These are phyloP conservation scores for Wickerhamomyces mucosus DNA, from an alignment of 805 yeast genomes.

Conservation along the genomic window DNA sequence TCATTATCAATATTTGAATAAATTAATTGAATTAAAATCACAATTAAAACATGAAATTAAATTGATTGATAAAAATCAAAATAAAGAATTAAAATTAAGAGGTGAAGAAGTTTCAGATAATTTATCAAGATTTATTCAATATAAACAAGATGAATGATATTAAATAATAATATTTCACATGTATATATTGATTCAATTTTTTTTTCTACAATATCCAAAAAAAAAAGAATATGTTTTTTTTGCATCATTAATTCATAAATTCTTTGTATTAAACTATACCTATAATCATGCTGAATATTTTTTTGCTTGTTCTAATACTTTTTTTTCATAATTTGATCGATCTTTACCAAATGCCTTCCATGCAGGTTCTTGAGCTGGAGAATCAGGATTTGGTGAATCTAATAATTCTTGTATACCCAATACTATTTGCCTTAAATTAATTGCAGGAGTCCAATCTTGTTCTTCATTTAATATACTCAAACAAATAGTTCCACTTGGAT, in stretches of 20 bases:
- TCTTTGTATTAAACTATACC: no score
- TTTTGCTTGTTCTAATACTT: conserved; percentile 73
- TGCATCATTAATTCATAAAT: not conserved
- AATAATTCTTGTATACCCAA: conserved; percentile 89
- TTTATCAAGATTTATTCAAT: conserved; percentile 66
- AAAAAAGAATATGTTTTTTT: no score
- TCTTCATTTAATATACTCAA: conserved; percentile 87
- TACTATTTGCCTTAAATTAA: conserved; percentile 80
- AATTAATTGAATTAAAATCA: conserved; percentile 34
- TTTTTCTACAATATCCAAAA: no score
- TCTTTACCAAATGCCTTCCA: conserved; percentile 78
- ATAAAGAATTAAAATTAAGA: conserved; percentile 44
- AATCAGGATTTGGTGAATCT: conserved; percentile 83
- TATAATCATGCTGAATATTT: no score
- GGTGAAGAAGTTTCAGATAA: conserved; percentile 63
- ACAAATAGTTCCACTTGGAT: conserved; percentile 96
- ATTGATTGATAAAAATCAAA: conserved; percentile 55
- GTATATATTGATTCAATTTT: not conserved
- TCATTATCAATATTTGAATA: conserved; percentile 33
- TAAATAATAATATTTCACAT: conserved; percentile 1
- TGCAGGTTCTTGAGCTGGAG: conserved; percentile 98
- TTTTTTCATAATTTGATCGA: conserved; percentile 58
- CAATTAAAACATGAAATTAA: conserved; percentile 46
- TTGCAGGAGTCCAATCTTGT: conserved; percentile 98
- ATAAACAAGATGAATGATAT: conserved; percentile 44